A percentile compares a stretch with the other conserved stretches of the same genome.
These are phyloP conservation scores for Coprinellus micaceus DNA, from an alignment of 768 basidiomycete genomes.

Conservation along the genomic window DNA sequence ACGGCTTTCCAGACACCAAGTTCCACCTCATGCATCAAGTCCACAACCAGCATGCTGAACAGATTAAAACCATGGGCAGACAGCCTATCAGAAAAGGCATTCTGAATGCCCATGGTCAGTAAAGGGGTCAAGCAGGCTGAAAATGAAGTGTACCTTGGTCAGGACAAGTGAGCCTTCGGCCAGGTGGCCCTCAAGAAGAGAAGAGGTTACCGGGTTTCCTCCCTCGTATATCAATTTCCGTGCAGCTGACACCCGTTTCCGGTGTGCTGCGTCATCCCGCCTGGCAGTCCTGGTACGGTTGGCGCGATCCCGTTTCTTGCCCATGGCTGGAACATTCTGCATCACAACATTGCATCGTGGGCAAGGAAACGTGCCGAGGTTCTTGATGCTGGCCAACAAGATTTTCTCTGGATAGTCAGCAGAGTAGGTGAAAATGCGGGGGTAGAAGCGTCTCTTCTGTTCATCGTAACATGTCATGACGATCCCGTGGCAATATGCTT, in stretches of 20 bases:
- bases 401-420: constrained; percentile 40
- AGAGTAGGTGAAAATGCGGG: constrained; percentile 30
- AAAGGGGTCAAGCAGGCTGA: no score
- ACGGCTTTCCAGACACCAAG: constrained; percentile 35
- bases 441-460: constrained; percentile 26
- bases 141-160: constrained; percentile 7
- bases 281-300: background rate
- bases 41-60: constrained; percentile 27
- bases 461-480: constrained; percentile 15
- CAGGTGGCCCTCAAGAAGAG: background rate
- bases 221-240: background rate
- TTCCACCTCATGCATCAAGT: constrained; percentile 39
- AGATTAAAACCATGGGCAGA: constrained; percentile 20
- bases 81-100: constrained; percentile 26
- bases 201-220: background rate
- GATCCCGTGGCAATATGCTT: no score
- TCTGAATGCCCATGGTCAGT: constrained; percentile 20
- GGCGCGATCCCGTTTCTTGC: background rate
- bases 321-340: constrained; percentile 7
- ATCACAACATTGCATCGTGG: constrained; percentile 13
- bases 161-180: background rate
- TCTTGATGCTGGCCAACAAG: constrained; percentile 21
- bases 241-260: background rate
- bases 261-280: background rate
- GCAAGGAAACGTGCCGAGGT: constrained; percentile 17